Evolutionary conservation across 164 flowering plant genomes (phyloP), one percentile per base, ranked within the genome.

Genomic region (Kalanchoe fedtschenkoi): DNA sequence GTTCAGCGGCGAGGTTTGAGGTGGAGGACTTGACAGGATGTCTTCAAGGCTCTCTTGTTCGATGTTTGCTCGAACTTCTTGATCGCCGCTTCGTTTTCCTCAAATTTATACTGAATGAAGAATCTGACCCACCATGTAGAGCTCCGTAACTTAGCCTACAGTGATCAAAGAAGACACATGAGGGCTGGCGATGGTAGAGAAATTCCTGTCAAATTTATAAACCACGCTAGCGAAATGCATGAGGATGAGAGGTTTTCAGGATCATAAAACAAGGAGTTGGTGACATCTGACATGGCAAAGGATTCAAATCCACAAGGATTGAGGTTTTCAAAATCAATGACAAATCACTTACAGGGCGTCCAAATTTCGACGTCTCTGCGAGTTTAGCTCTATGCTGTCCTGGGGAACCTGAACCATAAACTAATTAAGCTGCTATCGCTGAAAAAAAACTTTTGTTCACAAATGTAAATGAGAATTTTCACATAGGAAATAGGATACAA

Each of bases 61-160:
- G 85, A 74, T 64, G 89, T 88, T 76, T 83, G 82, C 60, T 84
- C 88, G 58, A 91, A 88, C 74, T 86, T 88, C 78, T 91, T 88
- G 29, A 57, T 37, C 11, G 83, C 89, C 38, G 72, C 73, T 70
- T 86, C 93, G 54, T 86, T 90, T 62, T 83, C 97, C 61, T 82
- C 88, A 65, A 86, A 67, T 51, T 83, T 78, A 13, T 67, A 86
- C 67, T 82, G 88, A 67, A 80, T 70, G 69, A 88, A 88, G 65
- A 70, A 91, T 58, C 83, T 72, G 58, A 83, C 74, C 97, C 97
- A 91, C 96, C 93, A 88, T 28, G 96, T 76, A 33, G 87, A 69
- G 68, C 89, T 88, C 69, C 96, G 75, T 77, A 83, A 67, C 74
- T 88, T 91, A 37, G 93, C 96, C 97, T 91, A 63, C 63, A 75